Conservation (phyloP, 805 yeast genomes). For the Pichia gijzeniarum region DNA sequence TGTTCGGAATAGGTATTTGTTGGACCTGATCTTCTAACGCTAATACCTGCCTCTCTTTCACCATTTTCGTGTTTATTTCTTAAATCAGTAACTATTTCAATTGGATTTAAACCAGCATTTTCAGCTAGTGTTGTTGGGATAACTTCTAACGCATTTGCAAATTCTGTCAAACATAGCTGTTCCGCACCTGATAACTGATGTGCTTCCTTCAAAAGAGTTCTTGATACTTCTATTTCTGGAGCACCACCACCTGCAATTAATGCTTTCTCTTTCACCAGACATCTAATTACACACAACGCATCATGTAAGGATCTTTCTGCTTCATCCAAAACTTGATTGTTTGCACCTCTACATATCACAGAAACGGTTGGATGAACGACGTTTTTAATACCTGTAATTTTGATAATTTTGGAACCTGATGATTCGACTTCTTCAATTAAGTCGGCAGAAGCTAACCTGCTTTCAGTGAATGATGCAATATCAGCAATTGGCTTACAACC, state of each 20-base stretch:
- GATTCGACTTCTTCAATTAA: slow-evolving; percentile 86
- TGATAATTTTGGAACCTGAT: slow-evolving; percentile 83
- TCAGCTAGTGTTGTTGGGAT: slow-evolving; percentile 93
- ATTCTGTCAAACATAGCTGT: slow-evolving; percentile 86
- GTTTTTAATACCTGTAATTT: slow-evolving; percentile 74
- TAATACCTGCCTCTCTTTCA: slow-evolving; percentile 89
- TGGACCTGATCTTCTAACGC: slow-evolving; percentile 90
- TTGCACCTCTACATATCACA: slow-evolving; percentile 92
- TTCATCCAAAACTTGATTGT: slow-evolving; percentile 83
- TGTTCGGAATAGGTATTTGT: slow-evolving; percentile 88
- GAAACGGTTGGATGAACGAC: slow-evolving; percentile 66
- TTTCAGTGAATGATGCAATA: slow-evolving; percentile 87
- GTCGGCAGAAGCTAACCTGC: slow-evolving; percentile 87
- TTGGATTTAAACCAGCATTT: slow-evolving; percentile 89
- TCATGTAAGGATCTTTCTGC: slow-evolving; percentile 97
- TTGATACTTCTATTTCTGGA: slow-evolving; percentile 86
- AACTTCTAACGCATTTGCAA: slow-evolving; percentile 85
- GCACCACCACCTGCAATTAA: slow-evolving; percentile 99
- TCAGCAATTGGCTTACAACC: slow-evolving; percentile 98
- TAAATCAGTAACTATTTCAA: slow-evolving; percentile 85
- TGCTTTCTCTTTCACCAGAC: slow-evolving; percentile 82
- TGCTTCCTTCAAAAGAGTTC: slow-evolving; percentile 66
- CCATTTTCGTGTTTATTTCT: slow-evolving; percentile 89
- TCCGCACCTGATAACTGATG: slow-evolving; percentile 74
- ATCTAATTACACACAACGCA: slow-evolving; percentile 88